A percentile compares a stretch with the other conserved stretches of the same genome.
These are phyloP conservation scores for Exophiala oligosperma DNA, from an alignment of 2,329 filamentous ascomycete species.

Conservation along the genomic window DNA sequence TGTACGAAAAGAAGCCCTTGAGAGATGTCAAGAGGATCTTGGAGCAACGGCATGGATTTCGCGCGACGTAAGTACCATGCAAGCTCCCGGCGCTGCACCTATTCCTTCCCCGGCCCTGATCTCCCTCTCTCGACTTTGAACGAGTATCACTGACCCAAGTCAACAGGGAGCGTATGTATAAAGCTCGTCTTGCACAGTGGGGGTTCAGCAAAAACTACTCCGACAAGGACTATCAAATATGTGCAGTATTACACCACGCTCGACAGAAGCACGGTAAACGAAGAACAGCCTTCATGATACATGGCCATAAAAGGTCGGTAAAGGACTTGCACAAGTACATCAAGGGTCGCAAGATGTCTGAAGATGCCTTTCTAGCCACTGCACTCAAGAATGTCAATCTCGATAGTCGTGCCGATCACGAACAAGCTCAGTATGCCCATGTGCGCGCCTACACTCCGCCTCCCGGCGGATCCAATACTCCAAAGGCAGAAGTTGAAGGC, in stretches of 20 bases:
- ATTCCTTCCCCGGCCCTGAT: not conserved
- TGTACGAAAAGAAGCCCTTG: conserved; percentile 28
- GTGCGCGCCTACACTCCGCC: conserved; percentile 21
- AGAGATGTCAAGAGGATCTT: conserved; percentile 26
- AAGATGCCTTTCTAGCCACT: conserved; percentile 26
- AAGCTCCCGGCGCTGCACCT: conserved; percentile 1
- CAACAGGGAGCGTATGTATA: conserved; percentile 25
- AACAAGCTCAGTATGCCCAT: conserved; percentile 22
- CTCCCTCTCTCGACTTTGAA: not conserved
- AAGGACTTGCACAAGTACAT: conserved; percentile 31
- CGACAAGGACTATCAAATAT: conserved; percentile 30
- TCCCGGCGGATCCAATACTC: conserved; percentile 11
- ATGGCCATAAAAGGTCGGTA: conserved; percentile 27
- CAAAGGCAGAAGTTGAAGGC: conserved; percentile 19
- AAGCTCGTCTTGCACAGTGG: conserved; percentile 29
- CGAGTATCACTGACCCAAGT: not conserved
- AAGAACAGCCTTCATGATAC: conserved; percentile 26
- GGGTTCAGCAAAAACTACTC: conserved; percentile 31
- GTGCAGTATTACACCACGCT: conserved; percentile 24
- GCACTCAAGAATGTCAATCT: conserved; percentile 21
- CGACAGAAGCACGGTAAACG: conserved; percentile 26
- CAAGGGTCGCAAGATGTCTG: conserved; percentile 29
- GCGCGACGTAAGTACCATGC: conserved; percentile 27
- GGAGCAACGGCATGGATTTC: conserved; percentile 26
- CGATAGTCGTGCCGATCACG: conserved; percentile 11